Conservation (phyloP, 2,329 filamentous ascomycete species). For the Aspergillus amoenus region DNA sequence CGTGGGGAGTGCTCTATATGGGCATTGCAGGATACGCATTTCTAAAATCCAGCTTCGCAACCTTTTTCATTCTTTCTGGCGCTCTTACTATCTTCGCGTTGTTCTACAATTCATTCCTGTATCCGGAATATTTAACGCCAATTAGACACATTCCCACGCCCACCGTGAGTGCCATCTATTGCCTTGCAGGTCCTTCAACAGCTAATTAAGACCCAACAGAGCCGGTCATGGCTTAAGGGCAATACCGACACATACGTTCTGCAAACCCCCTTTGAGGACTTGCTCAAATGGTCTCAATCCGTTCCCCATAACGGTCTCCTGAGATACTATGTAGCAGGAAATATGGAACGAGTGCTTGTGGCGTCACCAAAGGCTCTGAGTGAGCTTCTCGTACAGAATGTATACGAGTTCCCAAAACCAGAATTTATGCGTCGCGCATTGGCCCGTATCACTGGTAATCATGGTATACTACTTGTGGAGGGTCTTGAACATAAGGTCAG, state of each 20-base stretch:
- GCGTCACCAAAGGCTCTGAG: constrained; percentile 64
- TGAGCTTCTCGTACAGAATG: constrained; percentile 68
- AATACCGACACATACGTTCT: constrained; percentile 41
- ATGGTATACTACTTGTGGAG: constrained; percentile 68
- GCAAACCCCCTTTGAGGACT: constrained; percentile 40
- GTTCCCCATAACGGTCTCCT: constrained; percentile 69
- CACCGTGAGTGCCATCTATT: constrained; percentile 36
- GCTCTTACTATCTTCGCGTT: constrained; percentile 23
- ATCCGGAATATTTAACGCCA: constrained; percentile 59
- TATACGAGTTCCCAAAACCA: constrained; percentile 70
- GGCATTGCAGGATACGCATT: constrained; percentile 27
- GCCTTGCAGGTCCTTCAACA: too few relatives aligned
- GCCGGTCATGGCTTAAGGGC: constrained; percentile 46
- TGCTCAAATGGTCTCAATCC: constrained; percentile 53
- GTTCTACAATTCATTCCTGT: constrained; percentile 49
- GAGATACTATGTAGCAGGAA: constrained; percentile 63
- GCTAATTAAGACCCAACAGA: constrained; percentile 20
- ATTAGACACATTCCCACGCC: constrained; percentile 58
- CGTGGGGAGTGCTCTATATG: constrained; percentile 17
- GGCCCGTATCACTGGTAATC: constrained; percentile 36
- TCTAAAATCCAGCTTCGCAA: constrained; percentile 27
- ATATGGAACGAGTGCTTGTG: constrained; percentile 62
- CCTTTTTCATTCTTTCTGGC: constrained; percentile 22
- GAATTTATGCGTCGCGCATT: constrained; percentile 43
- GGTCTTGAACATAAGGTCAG: constrained; percentile 80